These are phyloP conservation scores for Casuarina glauca DNA, from an alignment of 306 rosid genomes.

Conservation along the genomic window DNA sequence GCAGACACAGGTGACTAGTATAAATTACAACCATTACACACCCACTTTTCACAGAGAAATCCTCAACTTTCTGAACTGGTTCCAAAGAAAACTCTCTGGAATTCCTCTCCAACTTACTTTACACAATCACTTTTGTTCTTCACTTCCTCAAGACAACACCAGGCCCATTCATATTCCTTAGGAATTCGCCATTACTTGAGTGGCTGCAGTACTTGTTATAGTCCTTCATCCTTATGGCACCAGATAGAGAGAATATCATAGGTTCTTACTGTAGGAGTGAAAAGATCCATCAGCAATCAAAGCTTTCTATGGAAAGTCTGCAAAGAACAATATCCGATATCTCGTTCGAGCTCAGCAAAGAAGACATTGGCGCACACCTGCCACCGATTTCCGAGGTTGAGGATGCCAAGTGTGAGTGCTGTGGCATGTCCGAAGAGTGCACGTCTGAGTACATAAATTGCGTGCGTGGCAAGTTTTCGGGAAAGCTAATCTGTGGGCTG, in stretches of 20 bases:
- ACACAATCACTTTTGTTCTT: neutral
- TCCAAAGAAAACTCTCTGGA: neutral
- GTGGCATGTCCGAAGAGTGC: constrained; percentile 66
- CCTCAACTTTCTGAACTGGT: neutral
- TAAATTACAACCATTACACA: constrained; percentile 13
- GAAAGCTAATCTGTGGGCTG: constrained; percentile 57
- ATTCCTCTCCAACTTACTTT: neutral
- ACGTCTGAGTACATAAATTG: constrained; percentile 41
- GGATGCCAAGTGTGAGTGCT: constrained; percentile 62
- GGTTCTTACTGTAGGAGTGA: constrained; percentile 18
- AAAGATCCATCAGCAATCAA: constrained; percentile 11
- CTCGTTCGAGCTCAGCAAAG: constrained; percentile 27
- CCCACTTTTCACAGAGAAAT: neutral
- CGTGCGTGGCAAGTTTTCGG: constrained; percentile 39
- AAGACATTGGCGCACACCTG: constrained; percentile 8
- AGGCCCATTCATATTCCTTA: too few species aligned
- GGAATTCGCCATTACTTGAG: neutral
- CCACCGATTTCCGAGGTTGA: constrained; percentile 34
- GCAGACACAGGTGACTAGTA: neutral
- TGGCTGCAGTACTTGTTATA: neutral
- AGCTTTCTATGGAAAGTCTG: constrained; percentile 37
- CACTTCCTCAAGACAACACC: neutral
- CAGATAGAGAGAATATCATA: constrained; percentile 24
- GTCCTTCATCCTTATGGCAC: constrained; percentile 30
- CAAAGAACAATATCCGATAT: constrained; percentile 51